phyloP scores from a whole-genome alignment of 2,329 filamentous ascomycete genomes.

The Colletotrichum camelliae region DNA sequence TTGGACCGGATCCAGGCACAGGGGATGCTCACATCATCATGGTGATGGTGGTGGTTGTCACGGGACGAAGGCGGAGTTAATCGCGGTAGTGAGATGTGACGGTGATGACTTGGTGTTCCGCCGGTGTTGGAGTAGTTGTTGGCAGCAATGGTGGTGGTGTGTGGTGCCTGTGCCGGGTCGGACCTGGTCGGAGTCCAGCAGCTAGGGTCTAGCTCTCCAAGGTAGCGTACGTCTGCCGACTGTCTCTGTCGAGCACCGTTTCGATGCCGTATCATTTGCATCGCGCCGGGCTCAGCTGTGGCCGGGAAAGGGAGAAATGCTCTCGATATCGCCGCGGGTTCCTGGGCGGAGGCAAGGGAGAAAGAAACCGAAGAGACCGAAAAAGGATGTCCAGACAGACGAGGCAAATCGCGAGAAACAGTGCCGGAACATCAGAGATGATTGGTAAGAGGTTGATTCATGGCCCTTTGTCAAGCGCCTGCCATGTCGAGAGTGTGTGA shows the following conservation, averaged over 20 bases:
- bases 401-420: not conserved
- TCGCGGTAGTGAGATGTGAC: conserved; percentile 3
- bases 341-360: not conserved
- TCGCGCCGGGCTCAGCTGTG: not conserved
- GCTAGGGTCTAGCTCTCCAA: not conserved
- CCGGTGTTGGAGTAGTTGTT: not conserved
- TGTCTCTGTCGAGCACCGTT: not conserved
- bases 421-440: not conserved
- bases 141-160: not conserved
- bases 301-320: not conserved
- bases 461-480: not conserved
- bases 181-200: not conserved
- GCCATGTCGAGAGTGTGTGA: not conserved
- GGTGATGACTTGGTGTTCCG: not conserved
- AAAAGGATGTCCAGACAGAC: not conserved
- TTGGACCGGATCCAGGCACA: not conserved
- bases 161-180: not conserved
- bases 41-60: not conserved
- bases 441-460: conserved; percentile 1
- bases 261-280: not conserved
- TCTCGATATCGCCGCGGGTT: not conserved
- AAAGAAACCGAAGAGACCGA: not conserved
- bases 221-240: not conserved
- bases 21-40: not conserved
- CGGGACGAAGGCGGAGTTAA: not conserved